phyloP scores from a whole-genome alignment of 176 grass and related monocot genomes.

The Avena insularis region DNA sequence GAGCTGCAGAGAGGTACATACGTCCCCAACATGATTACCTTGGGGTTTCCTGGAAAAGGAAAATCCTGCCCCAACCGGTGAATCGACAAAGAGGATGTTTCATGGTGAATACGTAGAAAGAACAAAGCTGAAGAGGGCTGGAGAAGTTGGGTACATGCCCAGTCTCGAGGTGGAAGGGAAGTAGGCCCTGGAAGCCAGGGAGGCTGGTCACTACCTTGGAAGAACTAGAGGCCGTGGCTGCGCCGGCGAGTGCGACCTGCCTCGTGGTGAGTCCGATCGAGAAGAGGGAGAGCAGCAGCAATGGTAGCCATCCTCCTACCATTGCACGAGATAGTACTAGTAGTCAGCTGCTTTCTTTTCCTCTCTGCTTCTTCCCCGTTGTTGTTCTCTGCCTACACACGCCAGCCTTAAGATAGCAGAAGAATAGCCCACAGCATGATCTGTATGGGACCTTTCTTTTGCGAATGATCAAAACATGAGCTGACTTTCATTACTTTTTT shows the following conservation, averaged over 20 bases:
- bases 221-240: background rate
- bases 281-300: background rate
- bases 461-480: too few relatives aligned
- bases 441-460: too few relatives aligned
- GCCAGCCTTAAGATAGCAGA: too few relatives aligned
- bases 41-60: conserved; percentile 19
- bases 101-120: background rate
- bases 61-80: conserved; percentile 53
- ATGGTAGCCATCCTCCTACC: background rate
- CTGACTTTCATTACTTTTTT: too few relatives aligned
- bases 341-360: background rate
- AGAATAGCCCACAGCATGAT: too few relatives aligned
- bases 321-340: background rate
- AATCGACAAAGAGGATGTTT: conserved; percentile 73
- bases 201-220: conserved; percentile 48
- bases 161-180: conserved; percentile 66
- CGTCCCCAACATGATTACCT: conserved; percentile 68
- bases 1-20: conserved; percentile 35
- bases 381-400: too few relatives aligned
- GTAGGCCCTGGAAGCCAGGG: conserved; percentile 52
- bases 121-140: too few relatives aligned
- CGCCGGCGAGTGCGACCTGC: background rate
- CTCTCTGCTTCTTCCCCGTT: background rate
- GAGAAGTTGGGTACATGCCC: conserved; percentile 40
- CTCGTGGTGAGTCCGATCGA: background rate